phyloP scores from a whole-genome alignment of 768 basidiomycete genomes.

The Fibroporia radiculosa region DNA sequence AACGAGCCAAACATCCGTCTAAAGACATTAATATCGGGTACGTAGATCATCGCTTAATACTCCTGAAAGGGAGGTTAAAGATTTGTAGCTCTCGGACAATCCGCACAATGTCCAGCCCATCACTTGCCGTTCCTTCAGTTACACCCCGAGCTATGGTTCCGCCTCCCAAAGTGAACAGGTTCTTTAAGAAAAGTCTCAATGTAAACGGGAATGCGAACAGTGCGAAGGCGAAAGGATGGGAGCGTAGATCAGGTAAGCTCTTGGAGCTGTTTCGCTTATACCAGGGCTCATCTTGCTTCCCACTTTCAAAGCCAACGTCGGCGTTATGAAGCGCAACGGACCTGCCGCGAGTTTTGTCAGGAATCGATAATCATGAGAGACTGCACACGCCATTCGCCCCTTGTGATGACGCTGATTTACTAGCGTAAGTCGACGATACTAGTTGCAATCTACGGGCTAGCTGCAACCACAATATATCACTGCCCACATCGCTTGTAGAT shows the following conservation, averaged over 20 bases:
- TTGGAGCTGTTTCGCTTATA: neutral
- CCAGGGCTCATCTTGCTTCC: neutral
- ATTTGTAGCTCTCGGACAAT: conserved; percentile 1
- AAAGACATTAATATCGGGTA: conserved; percentile 57
- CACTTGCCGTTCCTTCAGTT: conserved; percentile 13
- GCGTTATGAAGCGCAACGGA: conserved; percentile 44
- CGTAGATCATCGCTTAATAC: conserved; percentile 12
- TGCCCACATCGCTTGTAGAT: too few species aligned
- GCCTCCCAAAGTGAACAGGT: conserved; percentile 40
- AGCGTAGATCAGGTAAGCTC: conserved; percentile 45
- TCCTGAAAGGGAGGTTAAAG: too few species aligned
- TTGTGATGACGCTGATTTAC: too few species aligned
- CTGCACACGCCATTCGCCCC: neutral
- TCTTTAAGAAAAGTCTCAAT: conserved; percentile 44
- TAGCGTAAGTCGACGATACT: too few species aligned
- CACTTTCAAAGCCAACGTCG: conserved; percentile 44
- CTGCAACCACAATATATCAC: too few species aligned
- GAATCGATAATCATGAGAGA: neutral
- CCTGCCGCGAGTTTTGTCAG: conserved; percentile 47
- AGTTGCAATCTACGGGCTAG: too few species aligned
- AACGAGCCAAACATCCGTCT: conserved; percentile 18
- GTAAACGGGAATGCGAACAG: conserved; percentile 32
- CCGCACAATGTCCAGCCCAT: neutral
- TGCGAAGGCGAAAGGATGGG: conserved; percentile 43
- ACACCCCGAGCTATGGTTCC: conserved; percentile 34